Base-by-base conservation (phyloP, 2,329 filamentous ascomycete genomes). In the Trichoderma gracile region DNA sequence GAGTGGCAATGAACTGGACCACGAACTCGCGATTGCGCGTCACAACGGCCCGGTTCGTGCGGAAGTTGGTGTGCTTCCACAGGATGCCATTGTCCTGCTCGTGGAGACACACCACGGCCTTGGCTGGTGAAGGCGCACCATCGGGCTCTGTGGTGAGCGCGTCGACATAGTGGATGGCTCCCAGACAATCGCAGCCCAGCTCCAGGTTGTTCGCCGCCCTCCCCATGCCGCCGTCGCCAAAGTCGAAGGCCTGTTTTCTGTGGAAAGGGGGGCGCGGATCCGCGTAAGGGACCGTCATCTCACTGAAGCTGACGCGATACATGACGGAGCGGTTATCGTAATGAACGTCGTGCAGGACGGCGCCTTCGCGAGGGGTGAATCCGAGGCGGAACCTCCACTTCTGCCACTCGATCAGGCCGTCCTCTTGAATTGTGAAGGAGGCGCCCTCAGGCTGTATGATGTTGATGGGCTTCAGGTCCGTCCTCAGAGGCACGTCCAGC, bases 11-110 rank as follows among this genome's bases (percentile, higher is more conserved):
- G 71, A 84, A 88, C 70, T 91, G 88, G 3, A 91, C 75, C 0
- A 91, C 86, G 1, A 91, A 77, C 68, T 89, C 83, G 3, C 89
- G 80, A 64, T 81, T 79, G 5, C 89, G 80, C 0, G 83, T 83
- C 0, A 89, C 85, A 0, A 86, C 84, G 0, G 86, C 85, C 10
- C 84, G 79, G 10, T 80, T 79, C 0, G 86, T 90, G n/a, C 88
- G 81, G 75, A 81, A 88, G 75, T 91, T 89, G 23, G 87, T 83
- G 76, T 91, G 89, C 72, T 91, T 91, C 87, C 87, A 90, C 23
- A 84, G 80, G 54, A 91, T 88, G 2, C 89, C 89, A 67, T 86
- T 84, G 71, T 91, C 89, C 70, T 89, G 84, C 74, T 91, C 89
- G 70, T 91, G 89, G 2, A 90, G 78, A 67, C 89, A 91, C 45